Evolutionary conservation across 345 rosid genomes (phyloP).

Genomic region (Eucalyptus polybractea): DNA sequence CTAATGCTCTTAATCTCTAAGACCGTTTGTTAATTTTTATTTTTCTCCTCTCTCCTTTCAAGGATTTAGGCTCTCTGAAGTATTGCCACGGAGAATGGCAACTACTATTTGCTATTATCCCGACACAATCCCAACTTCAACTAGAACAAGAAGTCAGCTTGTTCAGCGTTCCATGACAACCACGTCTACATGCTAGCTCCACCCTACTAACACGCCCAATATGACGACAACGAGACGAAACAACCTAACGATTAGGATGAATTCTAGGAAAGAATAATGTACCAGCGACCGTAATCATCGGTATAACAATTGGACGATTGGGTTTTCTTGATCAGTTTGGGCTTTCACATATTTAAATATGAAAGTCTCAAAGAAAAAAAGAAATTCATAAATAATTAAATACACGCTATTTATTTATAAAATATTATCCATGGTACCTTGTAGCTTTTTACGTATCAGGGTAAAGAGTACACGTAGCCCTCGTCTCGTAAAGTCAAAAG

Average conservation of each 20-base stretch:
- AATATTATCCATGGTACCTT: neutral
- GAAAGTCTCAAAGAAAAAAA: neutral
- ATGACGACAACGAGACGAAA: neutral
- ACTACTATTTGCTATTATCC: neutral
- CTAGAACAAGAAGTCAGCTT: neutral
- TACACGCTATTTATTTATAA: neutral
- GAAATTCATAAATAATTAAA: neutral
- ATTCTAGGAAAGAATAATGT: neutral
- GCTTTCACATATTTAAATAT: neutral
- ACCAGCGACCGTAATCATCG: fast-evolving
- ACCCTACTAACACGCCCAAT: neutral
- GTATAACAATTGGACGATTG: neutral
- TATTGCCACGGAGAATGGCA: neutral
- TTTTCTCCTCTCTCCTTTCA: neutral
- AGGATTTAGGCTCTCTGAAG: neutral
- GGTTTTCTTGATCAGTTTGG: neutral
- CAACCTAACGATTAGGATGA: neutral
- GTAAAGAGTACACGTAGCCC: neutral
- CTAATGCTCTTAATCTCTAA: neutral
- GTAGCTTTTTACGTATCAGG: neutral
- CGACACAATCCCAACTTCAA: neutral
- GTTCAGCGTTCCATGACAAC: neutral
- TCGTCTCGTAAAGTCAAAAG: neutral
- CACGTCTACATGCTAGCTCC: neutral
- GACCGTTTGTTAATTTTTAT: neutral